Conservation (phyloP, 2,329 filamentous ascomycete genomes). For the Paramyrothecium sp. region DNA sequence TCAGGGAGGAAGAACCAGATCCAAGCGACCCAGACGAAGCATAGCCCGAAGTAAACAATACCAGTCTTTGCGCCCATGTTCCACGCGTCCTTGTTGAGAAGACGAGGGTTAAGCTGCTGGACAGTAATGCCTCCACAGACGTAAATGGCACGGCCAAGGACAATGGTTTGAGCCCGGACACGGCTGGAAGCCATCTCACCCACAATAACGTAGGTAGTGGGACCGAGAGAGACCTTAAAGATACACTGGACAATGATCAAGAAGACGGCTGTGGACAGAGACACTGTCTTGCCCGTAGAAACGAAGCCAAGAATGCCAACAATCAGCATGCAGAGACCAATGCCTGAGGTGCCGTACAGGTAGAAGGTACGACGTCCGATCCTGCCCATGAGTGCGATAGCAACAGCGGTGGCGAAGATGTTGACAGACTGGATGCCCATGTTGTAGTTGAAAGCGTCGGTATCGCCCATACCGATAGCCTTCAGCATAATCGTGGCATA, state of each 20-base stretch:
- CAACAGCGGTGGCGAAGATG: conserved; percentile 36
- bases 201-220: conserved; percentile 42
- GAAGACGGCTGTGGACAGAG: conserved; percentile 33
- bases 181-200: conserved; percentile 41
- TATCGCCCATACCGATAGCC: conserved; percentile 44
- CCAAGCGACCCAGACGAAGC: conserved; percentile 38
- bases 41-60: conserved; percentile 30
- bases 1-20: conserved; percentile 44
- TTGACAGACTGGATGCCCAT: conserved; percentile 49
- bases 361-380: conserved; percentile 39
- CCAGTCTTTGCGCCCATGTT: conserved; percentile 36
- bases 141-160: conserved; percentile 39
- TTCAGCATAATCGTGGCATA: conserved; percentile 53
- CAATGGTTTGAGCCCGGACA: conserved; percentile 42
- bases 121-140: conserved; percentile 37
- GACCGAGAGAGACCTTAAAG: conserved; percentile 44
- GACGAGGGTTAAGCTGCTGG: conserved; percentile 34
- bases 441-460: conserved; percentile 41
- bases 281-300: conserved; percentile 10
- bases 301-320: conserved; percentile 38
- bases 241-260: conserved; percentile 37
- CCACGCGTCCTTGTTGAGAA: conserved; percentile 24
- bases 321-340: conserved; percentile 38
- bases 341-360: conserved; percentile 36
- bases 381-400: conserved; percentile 34